Base-by-base conservation (phyloP, 2,329 filamentous ascomycete genomes). In the Fusarium sp. region DNA sequence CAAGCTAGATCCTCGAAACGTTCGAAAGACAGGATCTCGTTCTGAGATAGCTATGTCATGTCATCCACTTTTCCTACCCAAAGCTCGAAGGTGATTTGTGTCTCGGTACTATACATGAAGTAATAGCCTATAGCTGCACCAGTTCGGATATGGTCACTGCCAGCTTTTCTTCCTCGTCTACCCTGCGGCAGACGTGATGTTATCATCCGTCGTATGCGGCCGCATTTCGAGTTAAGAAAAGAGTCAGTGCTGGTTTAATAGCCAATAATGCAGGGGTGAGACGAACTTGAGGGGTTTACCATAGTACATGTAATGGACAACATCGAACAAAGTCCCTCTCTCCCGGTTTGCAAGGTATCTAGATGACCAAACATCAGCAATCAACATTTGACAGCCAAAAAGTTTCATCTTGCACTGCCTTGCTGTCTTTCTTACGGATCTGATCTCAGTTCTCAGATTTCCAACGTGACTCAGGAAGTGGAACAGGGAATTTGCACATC, bases 241-340 rank as follows among this genome's bases (percentile, higher is more conserved):
- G 41, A 44, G 23, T 25, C 37, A 30, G 25, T 37, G 25, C 39
- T 58, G 53, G 64, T 54, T 50, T 13, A 25, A 50, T 25, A 31
- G 21, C 18, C 21, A 43, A 51, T 65, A 42, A 44, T 48, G 58
- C 68, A 74, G 68, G 72, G 63, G 48, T 63, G 45, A n/a, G 58
- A 65, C 57, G 72, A 74, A 74, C 72, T 61, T 74, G 72, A 74
- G 72, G 72, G 72, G 72, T 58, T 58, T 64, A 57, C n/a, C n/a
- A n/a, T n/a, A n/a, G n/a, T n/a, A n/a, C 25, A n/a, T 51, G n/a
- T n/a, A 30, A 23, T 37, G 39, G 12, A 56, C 11, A 31, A 10
- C 8, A 14, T 31, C 31, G n/a, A 37, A 12, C 23, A 39, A 39
- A 50, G 30, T 11, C 34, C 34, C 18, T 37, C 11, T n/a, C 10